Evolutionary conservation across 495 filamentous ascomycete genomes (phyloP).

Genomic region (Penicillium samsonianum): DNA sequence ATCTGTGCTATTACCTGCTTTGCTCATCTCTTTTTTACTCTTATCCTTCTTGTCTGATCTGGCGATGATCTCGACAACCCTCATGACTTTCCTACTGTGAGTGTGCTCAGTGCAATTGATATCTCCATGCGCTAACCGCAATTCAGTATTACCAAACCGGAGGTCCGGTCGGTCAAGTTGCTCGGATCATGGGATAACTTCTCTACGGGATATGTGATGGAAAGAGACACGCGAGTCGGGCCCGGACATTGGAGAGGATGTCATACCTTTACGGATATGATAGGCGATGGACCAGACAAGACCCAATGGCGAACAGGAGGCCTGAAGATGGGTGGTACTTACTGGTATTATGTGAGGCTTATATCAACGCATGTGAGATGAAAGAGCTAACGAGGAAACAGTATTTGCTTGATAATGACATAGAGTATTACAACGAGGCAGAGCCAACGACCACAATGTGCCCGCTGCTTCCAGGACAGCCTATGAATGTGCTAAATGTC

Average conservation of each 20-base stretch:
- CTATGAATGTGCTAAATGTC: slow-evolving; percentile 78
- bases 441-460: slow-evolving; percentile 75
- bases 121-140: slow-evolving; percentile 6
- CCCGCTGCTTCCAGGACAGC: slow-evolving; percentile 83
- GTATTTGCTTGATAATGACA: slow-evolving; percentile 77
- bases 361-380: neutral
- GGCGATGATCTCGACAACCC: slow-evolving; percentile 69
- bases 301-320: slow-evolving; percentile 68
- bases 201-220: slow-evolving; percentile 70
- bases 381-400: slow-evolving; percentile 35
- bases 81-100: slow-evolving; percentile 76
- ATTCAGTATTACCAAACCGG: slow-evolving; percentile 54
- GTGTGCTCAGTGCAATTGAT: slow-evolving; percentile 28
- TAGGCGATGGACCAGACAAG: slow-evolving; percentile 72
- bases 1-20: slow-evolving; percentile 8
- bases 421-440: slow-evolving; percentile 69
- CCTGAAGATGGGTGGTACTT: slow-evolving; percentile 87
- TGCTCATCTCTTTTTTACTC: slow-evolving; percentile 15
- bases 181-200: slow-evolving; percentile 97
- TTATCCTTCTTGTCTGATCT: slow-evolving; percentile 14
- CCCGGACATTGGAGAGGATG: slow-evolving; percentile 80
- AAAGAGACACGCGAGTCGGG: slow-evolving; percentile 69
- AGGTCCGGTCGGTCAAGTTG: slow-evolving; percentile 71
- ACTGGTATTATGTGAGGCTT: slow-evolving; percentile 85
- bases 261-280: slow-evolving; percentile 78